Conservation (phyloP, 306 rosid species). For the Lathyrus oleraceus region DNA sequence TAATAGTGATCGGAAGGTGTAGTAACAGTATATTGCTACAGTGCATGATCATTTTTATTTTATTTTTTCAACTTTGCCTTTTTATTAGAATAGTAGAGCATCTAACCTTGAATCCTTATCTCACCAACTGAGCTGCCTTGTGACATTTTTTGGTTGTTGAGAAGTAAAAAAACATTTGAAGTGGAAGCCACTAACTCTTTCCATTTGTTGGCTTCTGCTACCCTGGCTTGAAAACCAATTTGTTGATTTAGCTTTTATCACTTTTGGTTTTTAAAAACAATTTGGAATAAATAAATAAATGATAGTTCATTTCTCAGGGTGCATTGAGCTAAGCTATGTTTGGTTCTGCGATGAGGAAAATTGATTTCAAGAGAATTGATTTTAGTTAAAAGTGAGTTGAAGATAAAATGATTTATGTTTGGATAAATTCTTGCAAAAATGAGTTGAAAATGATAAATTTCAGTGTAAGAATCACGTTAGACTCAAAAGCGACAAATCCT, state of each 20-base stretch:
- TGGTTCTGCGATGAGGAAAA: no score
- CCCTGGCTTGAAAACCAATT: not conserved
- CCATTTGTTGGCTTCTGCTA: not conserved
- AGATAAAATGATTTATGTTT: no score
- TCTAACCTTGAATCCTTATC: not conserved
- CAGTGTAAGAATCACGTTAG: no score
- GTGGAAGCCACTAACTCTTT: not conserved
- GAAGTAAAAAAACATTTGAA: not conserved
- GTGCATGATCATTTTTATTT: not conserved
- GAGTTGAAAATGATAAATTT: no score
- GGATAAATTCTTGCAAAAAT: no score
- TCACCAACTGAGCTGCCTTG: not conserved
- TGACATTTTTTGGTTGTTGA: conserved; percentile 5
- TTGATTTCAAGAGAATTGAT: no score
- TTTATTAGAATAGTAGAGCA: not conserved
- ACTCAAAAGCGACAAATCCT: no score
- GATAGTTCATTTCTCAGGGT: conserved; percentile 18
- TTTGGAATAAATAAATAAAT: not conserved
- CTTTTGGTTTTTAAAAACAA: not conserved
- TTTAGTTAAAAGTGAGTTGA: no score
- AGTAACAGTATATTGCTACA: not conserved
- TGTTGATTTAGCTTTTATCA: not conserved
- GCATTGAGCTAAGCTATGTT: not conserved
- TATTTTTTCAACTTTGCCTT: not conserved
- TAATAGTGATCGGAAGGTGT: no score